Evolutionary conservation across 179 eudicot genomes (phyloP).

Genomic region (Drosera spatulata): DNA sequence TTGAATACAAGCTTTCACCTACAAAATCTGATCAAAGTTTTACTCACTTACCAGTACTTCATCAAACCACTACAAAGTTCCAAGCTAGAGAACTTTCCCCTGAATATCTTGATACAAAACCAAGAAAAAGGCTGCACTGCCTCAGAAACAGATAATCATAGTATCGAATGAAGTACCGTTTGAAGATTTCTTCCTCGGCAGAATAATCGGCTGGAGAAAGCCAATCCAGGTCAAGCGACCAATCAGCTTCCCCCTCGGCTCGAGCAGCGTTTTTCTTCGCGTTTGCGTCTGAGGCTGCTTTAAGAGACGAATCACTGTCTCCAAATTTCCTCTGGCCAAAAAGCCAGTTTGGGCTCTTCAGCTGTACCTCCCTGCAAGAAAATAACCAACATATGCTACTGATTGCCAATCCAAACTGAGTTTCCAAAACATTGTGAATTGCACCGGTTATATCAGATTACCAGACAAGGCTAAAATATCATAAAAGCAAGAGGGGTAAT

Average conservation of each 20-base stretch:
- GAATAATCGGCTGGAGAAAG: slow-evolving; percentile 32
- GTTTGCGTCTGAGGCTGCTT: slow-evolving; percentile 30
- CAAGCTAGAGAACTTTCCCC: no score
- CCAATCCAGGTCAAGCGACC: slow-evolving; percentile 45
- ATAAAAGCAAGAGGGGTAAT: no score
- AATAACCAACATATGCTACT: neutral
- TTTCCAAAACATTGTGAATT: neutral
- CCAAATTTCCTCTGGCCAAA: slow-evolving; percentile 84
- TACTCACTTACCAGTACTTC: no score
- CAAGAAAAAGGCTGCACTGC: no score
- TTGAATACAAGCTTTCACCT: no score
- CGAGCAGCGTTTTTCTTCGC: slow-evolving; percentile 17
- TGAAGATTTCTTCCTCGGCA: slow-evolving; percentile 59
- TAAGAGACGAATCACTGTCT: slow-evolving; percentile 32
- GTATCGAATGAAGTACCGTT: slow-evolving; percentile 29
- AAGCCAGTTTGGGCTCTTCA: slow-evolving; percentile 95
- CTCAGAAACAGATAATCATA: no score
- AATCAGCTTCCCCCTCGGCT: slow-evolving; percentile 29
- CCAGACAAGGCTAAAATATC: no score
- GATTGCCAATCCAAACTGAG: neutral
- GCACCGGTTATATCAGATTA: no score
- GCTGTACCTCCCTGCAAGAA: slow-evolving; percentile 82
- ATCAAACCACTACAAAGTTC: no score
- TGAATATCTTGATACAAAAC: no score
- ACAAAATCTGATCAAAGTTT: no score